Evolutionary conservation across 768 basidiomycete genomes (phyloP).

Genomic region (Xerocomellus intermedius): DNA sequence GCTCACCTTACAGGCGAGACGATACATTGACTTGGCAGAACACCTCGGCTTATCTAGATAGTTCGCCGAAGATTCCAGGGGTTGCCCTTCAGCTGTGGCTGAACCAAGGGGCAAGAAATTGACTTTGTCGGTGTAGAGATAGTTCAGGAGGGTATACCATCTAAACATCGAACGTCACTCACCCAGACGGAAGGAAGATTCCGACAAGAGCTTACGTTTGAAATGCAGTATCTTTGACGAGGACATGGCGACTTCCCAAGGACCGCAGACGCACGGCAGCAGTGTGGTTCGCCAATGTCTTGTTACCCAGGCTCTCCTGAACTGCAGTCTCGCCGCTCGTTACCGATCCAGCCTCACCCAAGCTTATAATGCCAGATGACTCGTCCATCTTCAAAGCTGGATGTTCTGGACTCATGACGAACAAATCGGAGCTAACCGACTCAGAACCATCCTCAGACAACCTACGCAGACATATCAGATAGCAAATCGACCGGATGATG

Average conservation of each 20-base stretch:
- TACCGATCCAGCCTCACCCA: not conserved
- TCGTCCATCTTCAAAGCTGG: not conserved
- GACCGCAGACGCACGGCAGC: constrained; percentile 6
- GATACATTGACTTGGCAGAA: constrained; percentile 47
- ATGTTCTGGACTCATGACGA: constrained; percentile 14
- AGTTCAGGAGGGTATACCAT: constrained; percentile 40
- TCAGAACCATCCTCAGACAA: constrained; percentile 11
- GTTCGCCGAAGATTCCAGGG: not conserved
- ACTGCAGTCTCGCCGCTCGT: not conserved
- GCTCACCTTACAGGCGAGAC: constrained; percentile 39
- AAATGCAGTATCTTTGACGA: constrained; percentile 30
- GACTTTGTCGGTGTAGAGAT: constrained; percentile 38
- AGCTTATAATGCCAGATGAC: not conserved
- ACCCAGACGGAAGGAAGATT: not conserved
- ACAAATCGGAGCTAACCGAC: constrained; percentile 19
- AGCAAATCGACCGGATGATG: not conserved
- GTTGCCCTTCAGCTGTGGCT: not conserved
- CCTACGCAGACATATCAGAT: constrained; percentile 2
- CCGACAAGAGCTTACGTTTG: constrained; percentile 19
- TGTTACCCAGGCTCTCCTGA: not conserved
- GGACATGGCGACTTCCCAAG: constrained; percentile 20
- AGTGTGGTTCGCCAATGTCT: not conserved
- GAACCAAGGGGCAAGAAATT: constrained; percentile 32
- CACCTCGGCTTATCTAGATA: constrained; percentile 20
- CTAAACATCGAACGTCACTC: constrained; percentile 14